Evolutionary conservation across 2,329 filamentous ascomycete genomes (phyloP).

Genomic region (Ascochyta pisi): DNA sequence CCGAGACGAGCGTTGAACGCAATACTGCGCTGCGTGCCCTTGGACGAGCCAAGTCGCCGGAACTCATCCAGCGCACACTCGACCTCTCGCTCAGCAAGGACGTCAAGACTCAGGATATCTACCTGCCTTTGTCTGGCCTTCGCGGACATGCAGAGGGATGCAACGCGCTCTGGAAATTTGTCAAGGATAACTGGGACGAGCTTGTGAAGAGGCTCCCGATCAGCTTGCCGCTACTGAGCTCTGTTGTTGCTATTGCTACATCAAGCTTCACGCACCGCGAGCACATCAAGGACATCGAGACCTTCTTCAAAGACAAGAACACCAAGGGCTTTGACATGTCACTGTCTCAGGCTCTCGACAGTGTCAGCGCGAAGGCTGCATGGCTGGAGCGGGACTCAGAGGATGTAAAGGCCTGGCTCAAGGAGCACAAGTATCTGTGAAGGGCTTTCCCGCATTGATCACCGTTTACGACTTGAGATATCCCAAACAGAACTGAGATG

Average conservation of each 20-base stretch:
- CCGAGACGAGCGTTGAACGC: constrained; percentile 82
- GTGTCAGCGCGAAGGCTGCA: constrained; percentile 81
- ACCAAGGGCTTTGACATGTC: constrained; percentile 88
- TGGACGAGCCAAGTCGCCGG: constrained; percentile 77
- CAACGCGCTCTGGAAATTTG: constrained; percentile 79
- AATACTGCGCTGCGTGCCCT: constrained; percentile 87
- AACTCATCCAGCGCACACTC: constrained; percentile 82
- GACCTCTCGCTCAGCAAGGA: constrained; percentile 76
- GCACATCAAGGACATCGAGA: constrained; percentile 76
- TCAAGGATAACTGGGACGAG: constrained; percentile 87
- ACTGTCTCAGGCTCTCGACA: constrained; percentile 87
- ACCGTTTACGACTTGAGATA: not conserved
- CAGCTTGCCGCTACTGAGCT: constrained; percentile 83
- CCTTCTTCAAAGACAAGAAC: constrained; percentile 82
- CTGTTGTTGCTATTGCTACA: constrained; percentile 82
- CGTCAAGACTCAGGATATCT: constrained; percentile 93
- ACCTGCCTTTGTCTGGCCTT: constrained; percentile 82
- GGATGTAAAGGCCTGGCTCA: constrained; percentile 78
- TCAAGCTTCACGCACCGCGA: constrained; percentile 78
- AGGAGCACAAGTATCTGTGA: constrained; percentile 67
- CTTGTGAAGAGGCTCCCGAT: constrained; percentile 83
- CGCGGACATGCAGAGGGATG: constrained; percentile 80
- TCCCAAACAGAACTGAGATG: not conserved
- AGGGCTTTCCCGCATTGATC: not conserved
- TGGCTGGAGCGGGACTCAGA: constrained; percentile 79